A percentile compares a stretch with the other conserved stretches of the same genome.
These are phyloP conservation scores for Suillus weaverae DNA, from an alignment of 768 basidiomycete species.

Conservation along the genomic window DNA sequence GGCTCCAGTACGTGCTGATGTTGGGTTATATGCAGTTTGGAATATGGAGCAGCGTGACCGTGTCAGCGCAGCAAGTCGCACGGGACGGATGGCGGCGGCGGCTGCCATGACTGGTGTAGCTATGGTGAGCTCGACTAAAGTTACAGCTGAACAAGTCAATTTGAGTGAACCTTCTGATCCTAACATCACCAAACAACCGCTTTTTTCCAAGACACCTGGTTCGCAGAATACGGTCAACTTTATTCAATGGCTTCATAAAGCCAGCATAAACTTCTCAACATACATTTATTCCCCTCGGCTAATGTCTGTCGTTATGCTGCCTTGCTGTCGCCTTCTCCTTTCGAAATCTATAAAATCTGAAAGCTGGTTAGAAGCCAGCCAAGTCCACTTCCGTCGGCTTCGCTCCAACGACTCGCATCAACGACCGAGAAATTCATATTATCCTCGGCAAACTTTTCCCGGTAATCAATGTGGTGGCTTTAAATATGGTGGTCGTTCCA, in stretches of 20 bases:
- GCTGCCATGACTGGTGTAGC: slow-evolving; percentile 18
- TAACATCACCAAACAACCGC: slow-evolving; percentile 31
- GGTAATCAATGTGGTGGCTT: not conserved
- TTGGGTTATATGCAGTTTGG: slow-evolving; percentile 87
- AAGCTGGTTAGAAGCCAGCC: slow-evolving; percentile 20
- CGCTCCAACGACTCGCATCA: slow-evolving; percentile 6
- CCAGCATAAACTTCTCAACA: not conserved
- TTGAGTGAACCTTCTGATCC: slow-evolving; percentile 21
- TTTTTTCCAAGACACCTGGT: not conserved
- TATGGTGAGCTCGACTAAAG: not conserved
- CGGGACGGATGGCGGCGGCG: slow-evolving; percentile 38
- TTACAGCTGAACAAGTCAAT: not conserved
- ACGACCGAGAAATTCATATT: not conserved
- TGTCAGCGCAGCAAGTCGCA: slow-evolving; percentile 59
- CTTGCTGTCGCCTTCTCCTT: slow-evolving; percentile 20
- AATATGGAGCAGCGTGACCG: slow-evolving; percentile 75
- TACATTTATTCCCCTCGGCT: not conserved
- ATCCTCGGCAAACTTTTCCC: not conserved
- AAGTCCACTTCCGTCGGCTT: slow-evolving; percentile 20
- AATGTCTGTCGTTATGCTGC: slow-evolving; percentile 20
- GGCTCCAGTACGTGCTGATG: slow-evolving; percentile 77
- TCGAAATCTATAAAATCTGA: slow-evolving; percentile 15
- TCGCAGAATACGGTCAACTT: not conserved
- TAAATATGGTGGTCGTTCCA: not conserved
- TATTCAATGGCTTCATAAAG: slow-evolving; percentile 1